phyloP scores from a whole-genome alignment of 176 grass and related monocot genomes.

The Alloteropsis semialata region DNA sequence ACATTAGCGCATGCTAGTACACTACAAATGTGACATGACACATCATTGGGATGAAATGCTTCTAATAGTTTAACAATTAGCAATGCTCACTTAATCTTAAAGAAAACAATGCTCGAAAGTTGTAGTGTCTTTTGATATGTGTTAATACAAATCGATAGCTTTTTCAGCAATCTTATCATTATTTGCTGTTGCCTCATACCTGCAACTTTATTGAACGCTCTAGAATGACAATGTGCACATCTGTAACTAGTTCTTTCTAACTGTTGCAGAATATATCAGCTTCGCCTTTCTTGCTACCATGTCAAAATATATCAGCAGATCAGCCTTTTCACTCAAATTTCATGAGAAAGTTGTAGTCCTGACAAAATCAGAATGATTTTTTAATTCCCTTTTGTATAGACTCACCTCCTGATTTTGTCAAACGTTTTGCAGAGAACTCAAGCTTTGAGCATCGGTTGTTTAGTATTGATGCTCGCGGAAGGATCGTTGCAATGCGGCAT shows the following conservation, averaged over 20 bases:
- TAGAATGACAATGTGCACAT: neutral
- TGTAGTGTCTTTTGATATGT: neutral
- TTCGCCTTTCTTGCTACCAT: neutral
- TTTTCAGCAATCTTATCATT: neutral
- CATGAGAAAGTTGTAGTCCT: neutral
- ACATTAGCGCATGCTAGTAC: neutral
- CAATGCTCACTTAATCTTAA: too few species aligned
- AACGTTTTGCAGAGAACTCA: slow-evolving; percentile 37
- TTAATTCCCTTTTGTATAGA: neutral
- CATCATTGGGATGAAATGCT: neutral
- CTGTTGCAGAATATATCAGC: neutral
- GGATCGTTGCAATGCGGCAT: slow-evolving; percentile 85
- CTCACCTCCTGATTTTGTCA: neutral
- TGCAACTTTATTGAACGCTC: neutral
- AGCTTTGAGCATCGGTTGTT: slow-evolving; percentile 53
- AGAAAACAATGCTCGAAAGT: too few species aligned
- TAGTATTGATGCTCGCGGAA: slow-evolving; percentile 49
- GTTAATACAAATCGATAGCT: neutral
- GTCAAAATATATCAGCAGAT: neutral
- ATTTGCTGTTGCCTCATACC: neutral
- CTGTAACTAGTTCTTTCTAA: neutral
- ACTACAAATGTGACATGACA: neutral
- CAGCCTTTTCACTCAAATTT: neutral
- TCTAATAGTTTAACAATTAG: neutral
- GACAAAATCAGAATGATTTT: neutral